Conservation (phyloP, 805 yeast genomes). For the Zygosaccharomyces rouxii region DNA sequence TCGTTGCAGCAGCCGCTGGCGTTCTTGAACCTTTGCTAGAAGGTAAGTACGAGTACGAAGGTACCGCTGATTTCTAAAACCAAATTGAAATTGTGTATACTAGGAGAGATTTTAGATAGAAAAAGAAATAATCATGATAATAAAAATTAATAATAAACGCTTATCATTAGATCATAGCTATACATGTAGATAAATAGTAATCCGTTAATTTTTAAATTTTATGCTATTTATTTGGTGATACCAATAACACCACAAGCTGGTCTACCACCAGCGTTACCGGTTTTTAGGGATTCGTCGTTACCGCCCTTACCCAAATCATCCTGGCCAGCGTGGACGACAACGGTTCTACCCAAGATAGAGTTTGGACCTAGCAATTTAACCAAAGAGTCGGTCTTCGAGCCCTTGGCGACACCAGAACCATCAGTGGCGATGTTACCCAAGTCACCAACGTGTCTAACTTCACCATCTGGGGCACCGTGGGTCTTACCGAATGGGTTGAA, state of each 20-base stretch:
- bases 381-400: constrained; percentile 70
- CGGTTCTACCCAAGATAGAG: constrained; percentile 91
- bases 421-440: constrained; percentile 92
- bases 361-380: constrained; percentile 81
- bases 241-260: constrained; percentile 99
- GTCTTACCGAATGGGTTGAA: constrained; percentile 85
- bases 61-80: constrained; percentile 30
- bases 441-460: constrained; percentile 60
- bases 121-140: not conserved
- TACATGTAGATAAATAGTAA: not conserved
- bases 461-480: constrained; percentile 86
- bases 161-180: constrained; percentile 2
- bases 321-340: constrained; percentile 86
- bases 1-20: constrained; percentile 91
- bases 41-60: constrained; percentile 29
- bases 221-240: constrained; percentile 20
- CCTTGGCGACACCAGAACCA: constrained; percentile 85
- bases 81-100: constrained; percentile 1
- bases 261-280: constrained; percentile 98
- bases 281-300: constrained; percentile 82
- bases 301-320: constrained; percentile 97
- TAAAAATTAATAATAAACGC: not conserved
- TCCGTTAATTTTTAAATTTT: no score
- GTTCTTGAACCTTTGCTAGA: constrained; percentile 61
- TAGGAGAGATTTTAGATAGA: not conserved